These are phyloP conservation scores for Trypanosoma platydactyli DNA, from an alignment of 208 protist species.

Conservation along the genomic window DNA sequence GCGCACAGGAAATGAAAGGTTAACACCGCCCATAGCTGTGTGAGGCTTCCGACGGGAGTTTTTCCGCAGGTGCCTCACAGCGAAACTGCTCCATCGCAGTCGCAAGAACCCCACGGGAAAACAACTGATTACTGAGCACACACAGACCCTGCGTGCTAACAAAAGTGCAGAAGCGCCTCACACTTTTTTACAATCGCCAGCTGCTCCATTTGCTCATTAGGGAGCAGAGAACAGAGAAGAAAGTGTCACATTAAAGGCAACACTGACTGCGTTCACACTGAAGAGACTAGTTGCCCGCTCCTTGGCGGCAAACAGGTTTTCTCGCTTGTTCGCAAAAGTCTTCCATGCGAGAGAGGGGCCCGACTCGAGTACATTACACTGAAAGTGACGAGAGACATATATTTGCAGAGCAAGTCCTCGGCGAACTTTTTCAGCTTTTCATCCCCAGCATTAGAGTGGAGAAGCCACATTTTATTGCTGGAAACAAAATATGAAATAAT, in stretches of 20 bases:
- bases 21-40: not conserved
- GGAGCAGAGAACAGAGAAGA: constrained; percentile 5
- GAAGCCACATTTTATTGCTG: constrained; percentile 7
- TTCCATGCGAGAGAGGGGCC: constrained; percentile 18
- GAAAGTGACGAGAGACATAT: constrained; percentile 1
- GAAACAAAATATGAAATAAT: constrained; percentile 24
- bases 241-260: constrained; percentile 6
- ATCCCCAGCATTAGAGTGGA: constrained; percentile 1
- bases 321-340: constrained; percentile 1
- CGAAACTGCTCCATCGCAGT: constrained; percentile 7
- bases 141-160: constrained; percentile 2
- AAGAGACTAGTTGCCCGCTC: constrained; percentile 20
- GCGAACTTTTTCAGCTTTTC: constrained; percentile 1
- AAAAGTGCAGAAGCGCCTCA: constrained; percentile 1
- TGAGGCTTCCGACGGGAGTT: not conserved
- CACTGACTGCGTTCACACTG: not conserved
- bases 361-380: constrained; percentile 1
- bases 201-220: constrained; percentile 2
- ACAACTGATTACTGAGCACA: constrained; percentile 4
- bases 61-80: constrained; percentile 2
- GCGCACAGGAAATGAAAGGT: not conserved
- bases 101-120: constrained; percentile 6
- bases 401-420: not conserved
- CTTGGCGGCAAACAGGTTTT: constrained; percentile 10
- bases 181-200: not conserved